Percentiles rank a stretch among this genome's conserved stretches.
phyloP scores from a whole-genome alignment of 1,284 basidiomycete species.

The Ganoderma leucocontextum region DNA sequence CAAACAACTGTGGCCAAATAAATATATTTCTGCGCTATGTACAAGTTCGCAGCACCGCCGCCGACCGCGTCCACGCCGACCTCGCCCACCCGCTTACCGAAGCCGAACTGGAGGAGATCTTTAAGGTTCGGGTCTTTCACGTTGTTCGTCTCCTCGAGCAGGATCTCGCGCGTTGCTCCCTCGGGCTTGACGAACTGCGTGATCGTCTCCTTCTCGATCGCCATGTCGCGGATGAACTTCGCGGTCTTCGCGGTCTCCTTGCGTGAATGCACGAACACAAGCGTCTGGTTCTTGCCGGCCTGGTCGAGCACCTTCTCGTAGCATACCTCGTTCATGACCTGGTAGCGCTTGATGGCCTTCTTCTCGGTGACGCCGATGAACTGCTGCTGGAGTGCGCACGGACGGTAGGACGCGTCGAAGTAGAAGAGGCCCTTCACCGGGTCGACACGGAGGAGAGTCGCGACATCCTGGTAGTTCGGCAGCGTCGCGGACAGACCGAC shows the following conservation, averaged over 20 bases:
- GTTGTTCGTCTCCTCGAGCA: slow-evolving; percentile 85
- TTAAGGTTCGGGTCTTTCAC: slow-evolving; percentile 88
- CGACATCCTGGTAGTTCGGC: slow-evolving; percentile 99
- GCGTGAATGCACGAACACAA: slow-evolving; percentile 98
- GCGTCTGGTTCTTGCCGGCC: slow-evolving; percentile 88
- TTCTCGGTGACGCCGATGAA: slow-evolving; percentile 99
- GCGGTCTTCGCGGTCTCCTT: slow-evolving; percentile 99
- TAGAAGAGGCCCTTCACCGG: slow-evolving; percentile 94
- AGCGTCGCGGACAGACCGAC: slow-evolving; percentile 97
- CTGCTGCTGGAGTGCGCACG: slow-evolving; percentile 95
- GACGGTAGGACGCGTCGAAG: slow-evolving; percentile 94
- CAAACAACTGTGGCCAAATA: too few relatives aligned
- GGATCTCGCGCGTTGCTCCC: slow-evolving; percentile 87
- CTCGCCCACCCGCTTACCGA: too few relatives aligned
- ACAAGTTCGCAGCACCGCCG: too few relatives aligned
- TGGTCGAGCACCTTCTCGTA: slow-evolving; percentile 98
- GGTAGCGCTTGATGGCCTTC: slow-evolving; percentile 98
- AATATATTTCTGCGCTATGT: too few relatives aligned
- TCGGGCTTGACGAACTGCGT: slow-evolving; percentile 95
- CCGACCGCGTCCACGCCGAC: too few relatives aligned
- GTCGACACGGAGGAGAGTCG: slow-evolving; percentile 96
- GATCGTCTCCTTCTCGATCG: slow-evolving; percentile 96
- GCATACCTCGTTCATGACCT: slow-evolving; percentile 99
- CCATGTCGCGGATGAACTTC: slow-evolving; percentile 93
- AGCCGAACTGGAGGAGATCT: slow-evolving; percentile 95